Evolutionary conservation across 768 basidiomycete species (phyloP).

Genomic region (Boletus sp.): DNA sequence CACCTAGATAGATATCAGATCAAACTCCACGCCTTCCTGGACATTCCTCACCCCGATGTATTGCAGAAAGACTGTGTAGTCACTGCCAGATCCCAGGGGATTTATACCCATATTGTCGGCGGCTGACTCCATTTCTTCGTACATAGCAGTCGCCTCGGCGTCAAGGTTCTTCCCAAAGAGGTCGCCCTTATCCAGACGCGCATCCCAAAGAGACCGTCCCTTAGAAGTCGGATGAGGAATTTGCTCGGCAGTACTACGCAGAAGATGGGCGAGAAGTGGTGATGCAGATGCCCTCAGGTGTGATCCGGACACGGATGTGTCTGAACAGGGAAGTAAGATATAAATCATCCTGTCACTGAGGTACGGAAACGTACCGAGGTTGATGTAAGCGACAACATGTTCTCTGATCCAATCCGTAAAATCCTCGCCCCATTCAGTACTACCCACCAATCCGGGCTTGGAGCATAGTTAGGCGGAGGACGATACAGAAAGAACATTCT

Average conservation of each 20-base stretch:
- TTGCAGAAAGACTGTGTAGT: slow-evolving; percentile 91
- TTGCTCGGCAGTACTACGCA: slow-evolving; percentile 63
- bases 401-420: slow-evolving; percentile 77
- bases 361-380: slow-evolving; percentile 48
- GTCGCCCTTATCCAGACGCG: slow-evolving; percentile 49
- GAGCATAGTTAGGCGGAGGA: background rate
- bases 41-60: slow-evolving; percentile 53
- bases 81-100: slow-evolving; percentile 83
- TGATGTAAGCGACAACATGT: slow-evolving; percentile 85
- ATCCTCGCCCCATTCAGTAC: slow-evolving; percentile 94
- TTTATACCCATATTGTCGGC: slow-evolving; percentile 40
- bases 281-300: slow-evolving; percentile 55
- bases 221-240: slow-evolving; percentile 69
- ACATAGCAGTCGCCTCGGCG: slow-evolving; percentile 25
- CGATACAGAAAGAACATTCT: slow-evolving; percentile 1
- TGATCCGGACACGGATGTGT: slow-evolving; percentile 53
- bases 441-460: slow-evolving; percentile 73
- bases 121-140: slow-evolving; percentile 24
- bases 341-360: slow-evolving; percentile 27
- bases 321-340: slow-evolving; percentile 37
- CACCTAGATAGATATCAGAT: slow-evolving; percentile 22
- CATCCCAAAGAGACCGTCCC: slow-evolving; percentile 76
- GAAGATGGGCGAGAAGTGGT: slow-evolving; percentile 78
- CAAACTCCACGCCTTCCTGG: background rate
- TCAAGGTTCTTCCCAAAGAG: slow-evolving; percentile 36